These are phyloP conservation scores for Colletotrichum aenigma DNA, from an alignment of 2,329 filamentous ascomycete genomes.

Conservation along the genomic window DNA sequence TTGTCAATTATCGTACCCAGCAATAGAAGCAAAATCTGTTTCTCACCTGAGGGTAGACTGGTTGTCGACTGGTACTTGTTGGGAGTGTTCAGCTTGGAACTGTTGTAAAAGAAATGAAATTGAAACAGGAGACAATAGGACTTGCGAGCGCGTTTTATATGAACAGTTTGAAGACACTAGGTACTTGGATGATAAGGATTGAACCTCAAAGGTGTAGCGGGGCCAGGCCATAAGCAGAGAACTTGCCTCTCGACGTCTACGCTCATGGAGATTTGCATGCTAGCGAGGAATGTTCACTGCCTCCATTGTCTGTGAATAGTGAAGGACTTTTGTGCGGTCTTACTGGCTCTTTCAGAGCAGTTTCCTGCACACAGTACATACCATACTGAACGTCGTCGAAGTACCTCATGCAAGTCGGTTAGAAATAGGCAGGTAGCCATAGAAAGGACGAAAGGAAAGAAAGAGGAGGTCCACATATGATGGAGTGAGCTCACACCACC, in stretches of 20 bases:
- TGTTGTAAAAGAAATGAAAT: not conserved
- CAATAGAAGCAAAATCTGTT: not conserved
- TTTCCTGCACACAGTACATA: not conserved
- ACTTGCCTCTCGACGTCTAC: not conserved
- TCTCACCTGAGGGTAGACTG: not conserved
- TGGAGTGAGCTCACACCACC: not conserved
- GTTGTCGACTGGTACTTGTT: not conserved
- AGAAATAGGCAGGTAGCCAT: not conserved
- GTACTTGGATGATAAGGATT: not conserved
- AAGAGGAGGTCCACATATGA: not conserved
- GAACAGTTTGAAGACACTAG: not conserved
- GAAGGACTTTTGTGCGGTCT: too few species aligned
- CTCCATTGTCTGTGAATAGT: too few species aligned
- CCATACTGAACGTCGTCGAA: not conserved
- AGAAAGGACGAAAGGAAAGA: not conserved
- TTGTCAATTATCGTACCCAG: not conserved
- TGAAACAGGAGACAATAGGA: not conserved
- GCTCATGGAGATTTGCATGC: not conserved
- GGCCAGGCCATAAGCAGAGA: not conserved
- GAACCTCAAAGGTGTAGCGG: not conserved
- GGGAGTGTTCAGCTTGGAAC: not conserved
- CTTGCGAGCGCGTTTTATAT: not conserved
- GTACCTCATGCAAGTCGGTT: not conserved
- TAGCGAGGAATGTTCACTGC: not conserved
- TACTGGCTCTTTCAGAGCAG: not conserved